phyloP scores from a whole-genome alignment of 148 eudicot species.

The Camellia japonica region DNA sequence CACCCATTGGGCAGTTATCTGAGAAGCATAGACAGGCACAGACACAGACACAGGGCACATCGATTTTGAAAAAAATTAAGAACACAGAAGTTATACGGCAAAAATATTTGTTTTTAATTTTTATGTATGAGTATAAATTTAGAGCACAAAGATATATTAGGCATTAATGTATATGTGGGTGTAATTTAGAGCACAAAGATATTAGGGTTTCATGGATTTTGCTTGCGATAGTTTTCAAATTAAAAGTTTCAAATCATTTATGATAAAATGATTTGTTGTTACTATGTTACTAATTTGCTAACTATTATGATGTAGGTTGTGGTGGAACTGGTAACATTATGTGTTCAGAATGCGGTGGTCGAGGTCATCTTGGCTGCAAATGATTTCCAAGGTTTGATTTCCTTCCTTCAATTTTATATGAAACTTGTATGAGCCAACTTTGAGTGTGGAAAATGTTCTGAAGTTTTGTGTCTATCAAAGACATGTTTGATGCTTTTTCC shows the following conservation, averaged over 20 bases:
- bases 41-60: no score
- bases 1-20: no score
- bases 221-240: neutral
- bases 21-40: no score
- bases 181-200: no score
- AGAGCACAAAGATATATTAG: no score
- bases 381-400: conserved; percentile 11
- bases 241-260: neutral
- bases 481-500: neutral
- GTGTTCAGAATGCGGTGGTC: conserved; percentile 83
- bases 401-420: neutral
- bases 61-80: no score
- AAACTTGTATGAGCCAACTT: neutral
- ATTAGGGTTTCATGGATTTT: neutral
- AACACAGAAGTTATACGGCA: no score
- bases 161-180: no score
- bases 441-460: neutral
- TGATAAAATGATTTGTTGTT: neutral
- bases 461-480: neutral
- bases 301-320: conserved; percentile 57
- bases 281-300: neutral
- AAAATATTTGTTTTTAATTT: no score
- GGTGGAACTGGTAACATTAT: conserved; percentile 82
- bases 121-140: no score
- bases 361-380: conserved; percentile 50